Evolutionary conservation across 176 grass and related monocot genomes (phyloP).

Genomic region (Raddia guianensis): DNA sequence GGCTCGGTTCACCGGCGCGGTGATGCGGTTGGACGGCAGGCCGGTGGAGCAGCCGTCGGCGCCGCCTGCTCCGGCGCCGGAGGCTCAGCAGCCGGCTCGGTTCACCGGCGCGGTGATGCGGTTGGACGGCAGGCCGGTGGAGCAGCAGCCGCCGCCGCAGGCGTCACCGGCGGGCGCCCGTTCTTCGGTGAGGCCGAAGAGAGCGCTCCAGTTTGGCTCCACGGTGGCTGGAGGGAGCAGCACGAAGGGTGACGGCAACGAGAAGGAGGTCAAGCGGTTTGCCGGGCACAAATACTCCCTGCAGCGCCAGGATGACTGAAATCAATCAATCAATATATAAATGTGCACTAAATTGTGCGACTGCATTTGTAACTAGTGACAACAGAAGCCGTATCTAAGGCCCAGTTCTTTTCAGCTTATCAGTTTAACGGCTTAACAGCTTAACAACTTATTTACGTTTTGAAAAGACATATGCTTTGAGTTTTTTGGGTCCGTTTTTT

Average conservation of each 20-base stretch:
- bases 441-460: too few species aligned
- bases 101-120: slow-evolving; percentile 19
- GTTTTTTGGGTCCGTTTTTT: too few species aligned
- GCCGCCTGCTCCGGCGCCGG: not conserved
- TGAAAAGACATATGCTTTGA: too few species aligned
- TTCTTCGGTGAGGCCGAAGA: not conserved
- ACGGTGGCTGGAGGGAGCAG: not conserved
- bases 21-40: slow-evolving; percentile 36
- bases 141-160: not conserved
- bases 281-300: slow-evolving; percentile 8
- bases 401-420: too few species aligned
- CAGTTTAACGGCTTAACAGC: too few species aligned
- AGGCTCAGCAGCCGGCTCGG: not conserved
- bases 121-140: slow-evolving; percentile 38
- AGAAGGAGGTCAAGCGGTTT: slow-evolving; percentile 10
- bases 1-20: slow-evolving; percentile 20
- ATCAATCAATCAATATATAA: too few species aligned
- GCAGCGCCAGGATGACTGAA: not conserved
- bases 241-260: not conserved
- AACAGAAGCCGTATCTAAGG: too few species aligned
- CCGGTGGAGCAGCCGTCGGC: not conserved
- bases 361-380: too few species aligned
- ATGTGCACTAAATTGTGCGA: too few species aligned
- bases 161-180: not conserved
- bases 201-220: not conserved